Evolutionary conservation across 345 rosid genomes (phyloP).

Genomic region (Bruguiera parviflora): DNA sequence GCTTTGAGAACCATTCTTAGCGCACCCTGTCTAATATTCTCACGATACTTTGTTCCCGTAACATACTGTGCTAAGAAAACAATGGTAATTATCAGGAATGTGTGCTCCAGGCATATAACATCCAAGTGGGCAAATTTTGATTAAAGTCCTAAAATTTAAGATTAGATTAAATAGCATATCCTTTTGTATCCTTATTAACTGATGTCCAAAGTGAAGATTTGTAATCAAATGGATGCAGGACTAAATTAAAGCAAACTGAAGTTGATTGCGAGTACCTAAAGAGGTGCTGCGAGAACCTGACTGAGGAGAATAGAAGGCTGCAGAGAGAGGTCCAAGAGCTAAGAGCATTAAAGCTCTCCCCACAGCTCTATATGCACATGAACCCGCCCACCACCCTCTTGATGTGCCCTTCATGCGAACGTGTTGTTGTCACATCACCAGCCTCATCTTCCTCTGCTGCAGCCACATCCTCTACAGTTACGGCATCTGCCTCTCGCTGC

Average conservation of each 20-base stretch:
- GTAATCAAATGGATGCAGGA: constrained; percentile 38
- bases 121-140: too few species aligned
- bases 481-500: constrained; percentile 16
- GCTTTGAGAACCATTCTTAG: too few species aligned
- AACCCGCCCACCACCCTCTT: constrained; percentile 87
- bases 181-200: too few species aligned
- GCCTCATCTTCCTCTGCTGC: constrained; percentile 25
- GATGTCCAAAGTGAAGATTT: too few species aligned
- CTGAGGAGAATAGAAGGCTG: constrained; percentile 67
- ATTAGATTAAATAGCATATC: too few species aligned
- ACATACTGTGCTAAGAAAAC: too few species aligned
- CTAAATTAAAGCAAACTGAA: constrained; percentile 88
- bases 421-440: constrained; percentile 48
- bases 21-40: too few species aligned
- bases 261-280: constrained; percentile 79
- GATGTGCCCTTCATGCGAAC: constrained; percentile 88
- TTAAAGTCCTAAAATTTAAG: too few species aligned
- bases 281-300: constrained; percentile 74
- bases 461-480: constrained; percentile 13
- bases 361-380: constrained; percentile 79
- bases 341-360: constrained; percentile 76
- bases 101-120: too few species aligned
- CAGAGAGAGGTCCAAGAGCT: constrained; percentile 88
- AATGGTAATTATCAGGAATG: too few species aligned
- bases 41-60: too few species aligned